Base-by-base conservation (phyloP, 129 eudicot species). In the Chrysanthemum makinoi region DNA sequence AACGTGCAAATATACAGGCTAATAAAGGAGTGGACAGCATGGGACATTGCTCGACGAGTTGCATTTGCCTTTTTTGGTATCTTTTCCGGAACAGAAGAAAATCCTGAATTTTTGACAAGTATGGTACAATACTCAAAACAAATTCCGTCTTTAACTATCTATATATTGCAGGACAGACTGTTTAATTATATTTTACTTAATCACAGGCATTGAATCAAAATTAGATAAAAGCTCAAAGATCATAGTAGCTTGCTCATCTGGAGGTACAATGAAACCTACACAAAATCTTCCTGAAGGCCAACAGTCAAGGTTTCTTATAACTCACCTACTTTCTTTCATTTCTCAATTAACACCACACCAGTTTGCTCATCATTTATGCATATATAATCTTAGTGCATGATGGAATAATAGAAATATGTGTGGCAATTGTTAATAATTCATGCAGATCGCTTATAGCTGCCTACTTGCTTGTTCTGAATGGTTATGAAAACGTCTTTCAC, bases 231-330 rank as follows among this genome's bases (percentile, higher is more conserved):
- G 46, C 57, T 84, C 97, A 39, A 95, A 95, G 83, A 90, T 95
- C 2, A 95, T 95, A 72, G 99, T 95, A 28, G 97, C 97, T 67
- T 95, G 99, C 83, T 69, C 97, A 7, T 79, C 97, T 35, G 97
- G 99, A 16, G 99, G 99, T 15, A 95, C 99, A 71, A 86, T 84
- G 88, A 90, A 77, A 81, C 97, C 99, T 74, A 50, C 99, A 39
- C 95, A 82, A 79, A 95, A 95, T 90, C 99, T 95, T 75, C 99
- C 99, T n/a, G 94, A 90, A 79, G 99, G 99, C 50, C 99, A 95
- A 72, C 99, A 95, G 48, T 95, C 99, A 66, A 95, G 99, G 99
- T 94, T 66, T 56, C 28, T 59, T 2, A 28, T 17, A 39, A 18
- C 26, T 52, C 58, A 35, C 49, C 20, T 19, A 26, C 5, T 54